A percentile compares a stretch with the other conserved stretches of the same genome.
Conservation (phyloP, 257 asterid genomes). For the Verbascum thapsus region DNA sequence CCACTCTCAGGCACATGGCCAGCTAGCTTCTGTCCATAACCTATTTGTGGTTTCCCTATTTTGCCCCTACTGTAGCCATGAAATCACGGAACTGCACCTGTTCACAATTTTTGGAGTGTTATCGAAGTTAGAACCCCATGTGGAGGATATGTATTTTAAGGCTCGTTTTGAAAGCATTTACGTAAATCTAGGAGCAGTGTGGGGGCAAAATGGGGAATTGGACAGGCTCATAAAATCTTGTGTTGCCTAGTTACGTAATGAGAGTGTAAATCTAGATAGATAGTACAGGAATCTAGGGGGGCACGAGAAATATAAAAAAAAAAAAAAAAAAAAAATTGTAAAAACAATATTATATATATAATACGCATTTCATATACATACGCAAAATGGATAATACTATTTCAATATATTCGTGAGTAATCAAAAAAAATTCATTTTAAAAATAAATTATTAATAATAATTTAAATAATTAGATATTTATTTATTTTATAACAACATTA, state of each 20-base stretch:
- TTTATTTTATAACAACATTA: too few relatives aligned
- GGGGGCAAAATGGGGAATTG: not conserved
- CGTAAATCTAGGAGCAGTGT: not conserved
- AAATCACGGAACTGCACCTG: too few relatives aligned
- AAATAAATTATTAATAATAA: too few relatives aligned
- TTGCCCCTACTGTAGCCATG: not conserved
- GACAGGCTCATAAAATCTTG: constrained; percentile 3
- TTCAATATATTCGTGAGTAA: too few relatives aligned
- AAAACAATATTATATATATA: not conserved
- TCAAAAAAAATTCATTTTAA: too few relatives aligned
- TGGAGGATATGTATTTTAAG: not conserved
- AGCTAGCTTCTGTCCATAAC: constrained; percentile 37
- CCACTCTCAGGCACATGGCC: constrained; percentile 58
- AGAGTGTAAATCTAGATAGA: not conserved
- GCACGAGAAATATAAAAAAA: not conserved
- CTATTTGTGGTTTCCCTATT: not conserved
- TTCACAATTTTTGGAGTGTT: not conserved
- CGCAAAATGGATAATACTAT: too few relatives aligned
- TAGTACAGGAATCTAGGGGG: constrained; percentile 26
- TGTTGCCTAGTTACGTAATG: constrained; percentile 2
- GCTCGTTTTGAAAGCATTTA: not conserved
- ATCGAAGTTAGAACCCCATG: constrained; percentile 5
- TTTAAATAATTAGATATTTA: too few relatives aligned
- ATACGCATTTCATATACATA: too few relatives aligned
- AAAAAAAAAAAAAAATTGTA: not conserved